These are phyloP conservation scores for Musa itinerans DNA, from an alignment of 176 grass and related monocot genomes.

Conservation along the genomic window DNA sequence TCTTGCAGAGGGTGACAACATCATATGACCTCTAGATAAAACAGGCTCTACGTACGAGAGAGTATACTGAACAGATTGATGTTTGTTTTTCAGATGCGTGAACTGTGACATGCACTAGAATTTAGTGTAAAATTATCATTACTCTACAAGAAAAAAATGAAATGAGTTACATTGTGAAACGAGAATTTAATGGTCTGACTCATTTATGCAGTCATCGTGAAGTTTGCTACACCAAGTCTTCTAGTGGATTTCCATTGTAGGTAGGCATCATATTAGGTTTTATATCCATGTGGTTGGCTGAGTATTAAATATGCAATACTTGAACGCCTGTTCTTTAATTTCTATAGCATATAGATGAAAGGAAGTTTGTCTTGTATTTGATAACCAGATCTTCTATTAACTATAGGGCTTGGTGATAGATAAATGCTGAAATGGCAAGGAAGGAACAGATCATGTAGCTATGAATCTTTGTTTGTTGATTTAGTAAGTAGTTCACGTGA, in stretches of 20 bases:
- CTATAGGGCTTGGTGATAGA: background rate
- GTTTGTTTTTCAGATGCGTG: background rate
- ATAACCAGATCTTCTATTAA: background rate
- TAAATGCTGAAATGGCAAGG: background rate
- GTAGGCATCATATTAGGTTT: no score
- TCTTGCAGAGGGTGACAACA: no score
- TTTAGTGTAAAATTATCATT: background rate
- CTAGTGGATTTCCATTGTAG: no score
- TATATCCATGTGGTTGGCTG: no score
- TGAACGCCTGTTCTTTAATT: background rate
- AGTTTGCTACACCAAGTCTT: background rate
- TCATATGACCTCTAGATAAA: no score
- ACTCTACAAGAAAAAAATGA: background rate
- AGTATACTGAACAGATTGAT: background rate
- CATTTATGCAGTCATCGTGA: background rate
- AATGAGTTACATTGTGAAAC: background rate
- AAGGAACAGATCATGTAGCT: background rate
- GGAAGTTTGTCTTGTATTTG: background rate
- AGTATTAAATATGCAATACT: no score
- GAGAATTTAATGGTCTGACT: background rate
- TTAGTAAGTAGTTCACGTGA: background rate
- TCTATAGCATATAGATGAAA: background rate
- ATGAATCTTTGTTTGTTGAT: background rate
- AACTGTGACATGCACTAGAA: background rate
- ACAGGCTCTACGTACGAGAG: no score